A percentile compares a stretch with the other conserved stretches of the same genome.
These are phyloP conservation scores for Camelina sativa DNA, from an alignment of 345 rosid species.

Conservation along the genomic window DNA sequence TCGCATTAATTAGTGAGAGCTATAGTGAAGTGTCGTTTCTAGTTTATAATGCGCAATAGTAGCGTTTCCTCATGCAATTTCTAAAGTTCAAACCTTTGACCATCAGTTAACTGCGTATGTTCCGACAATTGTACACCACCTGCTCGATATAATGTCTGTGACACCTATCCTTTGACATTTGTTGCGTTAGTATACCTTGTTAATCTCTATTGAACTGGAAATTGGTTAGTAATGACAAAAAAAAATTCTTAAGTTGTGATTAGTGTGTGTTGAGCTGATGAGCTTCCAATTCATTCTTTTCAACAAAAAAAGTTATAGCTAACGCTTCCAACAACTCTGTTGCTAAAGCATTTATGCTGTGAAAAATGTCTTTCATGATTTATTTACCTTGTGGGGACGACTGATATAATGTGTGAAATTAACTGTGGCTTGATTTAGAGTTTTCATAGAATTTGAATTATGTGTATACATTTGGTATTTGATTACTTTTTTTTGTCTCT, in stretches of 20 bases:
- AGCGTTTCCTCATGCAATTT: neutral
- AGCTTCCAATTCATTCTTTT: neutral
- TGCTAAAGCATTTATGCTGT: constrained; percentile 7
- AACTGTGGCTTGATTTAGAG: neutral
- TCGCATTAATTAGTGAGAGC: too few relatives aligned
- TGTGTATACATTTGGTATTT: too few relatives aligned
- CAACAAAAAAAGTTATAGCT: too few relatives aligned
- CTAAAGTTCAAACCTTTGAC: neutral
- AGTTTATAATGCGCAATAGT: too few relatives aligned
- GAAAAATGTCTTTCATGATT: neutral
- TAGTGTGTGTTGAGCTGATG: constrained; percentile 3
- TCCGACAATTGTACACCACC: constrained; percentile 23
- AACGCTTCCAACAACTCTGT: neutral
- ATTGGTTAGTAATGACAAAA: neutral
- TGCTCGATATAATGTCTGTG: constrained; percentile 37
- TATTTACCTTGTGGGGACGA: constrained; percentile 2
- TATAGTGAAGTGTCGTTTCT: too few relatives aligned
- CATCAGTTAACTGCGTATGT: neutral
- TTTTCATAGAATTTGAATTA: neutral
- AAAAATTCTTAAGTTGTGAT: constrained; percentile 8
- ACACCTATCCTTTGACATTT: neutral
- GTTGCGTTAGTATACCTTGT: neutral
- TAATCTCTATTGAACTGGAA: neutral
- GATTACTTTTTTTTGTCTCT: neutral
- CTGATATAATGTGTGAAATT: neutral